phyloP scores from a whole-genome alignment of 108 stramenopile genomes.

The Pelagomonas calceolata region DNA sequence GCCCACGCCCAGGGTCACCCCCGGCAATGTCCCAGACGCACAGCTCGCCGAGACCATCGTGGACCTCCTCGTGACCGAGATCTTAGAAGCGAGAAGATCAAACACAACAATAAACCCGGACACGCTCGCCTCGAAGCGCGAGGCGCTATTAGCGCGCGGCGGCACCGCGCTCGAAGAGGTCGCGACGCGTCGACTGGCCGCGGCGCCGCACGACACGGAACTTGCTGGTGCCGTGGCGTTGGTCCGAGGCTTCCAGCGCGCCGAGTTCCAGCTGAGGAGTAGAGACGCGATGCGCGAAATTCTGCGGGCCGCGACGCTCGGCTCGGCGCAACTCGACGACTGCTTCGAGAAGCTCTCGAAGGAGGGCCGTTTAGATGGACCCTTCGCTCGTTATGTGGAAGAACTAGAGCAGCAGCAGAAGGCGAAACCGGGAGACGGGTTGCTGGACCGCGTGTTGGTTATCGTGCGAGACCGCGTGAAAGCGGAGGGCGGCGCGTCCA shows the following conservation, averaged over 20 bases:
- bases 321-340: neutral
- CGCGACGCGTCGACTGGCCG: neutral
- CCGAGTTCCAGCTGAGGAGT: neutral
- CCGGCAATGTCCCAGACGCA: too few relatives aligned
- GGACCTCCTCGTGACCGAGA: neutral
- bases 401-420: neutral
- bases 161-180: neutral
- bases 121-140: neutral
- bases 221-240: neutral
- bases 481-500: neutral
- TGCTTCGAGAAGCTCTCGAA: neutral
- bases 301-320: neutral
- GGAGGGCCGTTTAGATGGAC: neutral
- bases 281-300: neutral
- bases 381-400: neutral
- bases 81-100: neutral
- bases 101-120: neutral
- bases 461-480: neutral
- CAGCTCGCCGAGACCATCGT: neutral
- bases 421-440: neutral
- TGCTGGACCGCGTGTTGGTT: neutral
- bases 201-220: neutral
- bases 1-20: too few relatives aligned
- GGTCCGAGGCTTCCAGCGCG: neutral
- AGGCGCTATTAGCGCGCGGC: neutral